Evolutionary conservation across 306 rosid species (phyloP), one percentile per base, ranked within the genome.

Genomic region (Styphnolobium japonicum): DNA sequence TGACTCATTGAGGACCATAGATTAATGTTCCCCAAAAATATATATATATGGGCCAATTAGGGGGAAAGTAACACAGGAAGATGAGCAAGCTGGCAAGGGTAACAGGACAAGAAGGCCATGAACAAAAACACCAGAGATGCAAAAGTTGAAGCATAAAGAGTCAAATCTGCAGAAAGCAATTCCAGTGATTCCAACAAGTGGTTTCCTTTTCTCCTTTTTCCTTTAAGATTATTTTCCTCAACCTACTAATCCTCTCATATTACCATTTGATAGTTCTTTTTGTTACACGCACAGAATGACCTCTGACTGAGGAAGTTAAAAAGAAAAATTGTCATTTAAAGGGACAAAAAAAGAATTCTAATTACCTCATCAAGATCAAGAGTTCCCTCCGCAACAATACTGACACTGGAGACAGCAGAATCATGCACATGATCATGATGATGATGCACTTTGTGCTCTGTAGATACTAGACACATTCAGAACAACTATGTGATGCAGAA

Each of bases 351-450:
- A 42, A 78, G 51, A 0, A 43, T 1, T 25, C 11, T 19, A 63
- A 67, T 77, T 85, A 94, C 98, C 96, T 92, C 98, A 73, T 92
- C 96, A 51, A 91, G 94, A 79, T 92, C 94, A 73, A 94, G 92
- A 68, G 83, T 81, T 80, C 97, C 98, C 80, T 90, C 98, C 3
- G 87, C 82, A 72, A 92, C 96, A 75, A 94, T 90, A 79, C 92
- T 90, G 76, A 92, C 91, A 83, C 98, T 94, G 48, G 88, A 77
- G 77, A 94, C 94, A 2, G 96, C 68, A 48, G 98, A 89, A 84
- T 94, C 97, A 51, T 92, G 98, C 71, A 80, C 75, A 58, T 92
- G 98, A 61, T 92, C 80, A 0, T 94, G 92, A 76, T 75, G 87
- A 67, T 77, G 90, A 81, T 94, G 94, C 25, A 82, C 82, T 77